Base-by-base conservation (phyloP, 202 grass and related monocot species). In the Setaria italica region DNA sequence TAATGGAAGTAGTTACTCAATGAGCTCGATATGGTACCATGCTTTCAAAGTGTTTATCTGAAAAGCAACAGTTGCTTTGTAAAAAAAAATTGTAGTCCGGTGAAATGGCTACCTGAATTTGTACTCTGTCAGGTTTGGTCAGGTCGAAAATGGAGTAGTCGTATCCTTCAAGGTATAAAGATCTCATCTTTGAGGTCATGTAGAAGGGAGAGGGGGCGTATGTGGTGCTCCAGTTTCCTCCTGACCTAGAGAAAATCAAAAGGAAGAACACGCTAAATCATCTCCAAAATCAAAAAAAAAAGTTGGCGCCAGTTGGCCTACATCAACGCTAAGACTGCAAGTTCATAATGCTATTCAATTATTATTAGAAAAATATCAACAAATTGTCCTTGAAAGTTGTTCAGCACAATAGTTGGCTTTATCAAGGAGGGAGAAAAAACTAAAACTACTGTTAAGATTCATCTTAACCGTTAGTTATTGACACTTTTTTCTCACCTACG, bases 151-250 rank as follows among this genome's bases (percentile, higher is more conserved):
- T 91, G 76, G 93, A 98, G 87, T 93, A 95, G 60, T 93, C 85
- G 76, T 95, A 93, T 71, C 92, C 95, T 80, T 98, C 95, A 4
- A 98, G 87, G 83, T 95, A 95, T 21, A 98, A 54, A 47, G 92
- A 90, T 69, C 85, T 98, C 95, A 98, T 98, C 80, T 95, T 90
- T n/a, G 95, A 98, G 80, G 95, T 98, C 87, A 98, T 88, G 91
- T 98, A 98, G 86, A 95, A 98, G 9, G 95, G 95, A 62, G 95
- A 98, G 2, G 95, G 95, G 16, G 92, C 92, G 63, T 98, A 98
- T 35, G 95, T 98, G 42, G 91, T 98, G 37, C 92, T 93, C 92
- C 95, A 98, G 48, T 98, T 92, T 70, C 95, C 95, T 59, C 89
- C 95, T 35, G 95, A 95, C 74, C 95, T 98, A 62, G 51, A 87